Percentiles rank a stretch among this genome's conserved stretches.
Conservation (phyloP, 495 filamentous ascomycete species). For the Aspergillus avenaceus region DNA sequence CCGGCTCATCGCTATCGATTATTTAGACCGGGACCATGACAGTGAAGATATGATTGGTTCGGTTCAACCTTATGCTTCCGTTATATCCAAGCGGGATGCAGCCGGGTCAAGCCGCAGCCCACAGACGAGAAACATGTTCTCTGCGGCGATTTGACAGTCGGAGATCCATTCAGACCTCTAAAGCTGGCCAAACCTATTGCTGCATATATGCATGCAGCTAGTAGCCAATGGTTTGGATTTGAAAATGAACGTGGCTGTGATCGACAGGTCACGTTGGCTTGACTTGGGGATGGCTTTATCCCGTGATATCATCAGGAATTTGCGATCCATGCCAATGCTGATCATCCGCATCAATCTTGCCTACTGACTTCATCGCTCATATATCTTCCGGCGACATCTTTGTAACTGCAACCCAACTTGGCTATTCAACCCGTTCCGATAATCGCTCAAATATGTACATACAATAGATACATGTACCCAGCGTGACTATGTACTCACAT, state of each 20-base stretch:
- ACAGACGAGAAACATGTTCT: background rate
- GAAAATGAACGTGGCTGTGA: background rate
- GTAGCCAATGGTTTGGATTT: background rate
- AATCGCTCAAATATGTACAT: no score
- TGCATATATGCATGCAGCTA: background rate
- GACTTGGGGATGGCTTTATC: background rate
- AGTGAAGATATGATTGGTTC: no score
- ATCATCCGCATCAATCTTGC: background rate
- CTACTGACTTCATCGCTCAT: background rate
- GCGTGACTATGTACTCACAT: background rate
- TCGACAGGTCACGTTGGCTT: background rate
- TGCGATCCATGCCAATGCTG: background rate
- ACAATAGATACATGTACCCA: no score
- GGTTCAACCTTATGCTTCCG: background rate
- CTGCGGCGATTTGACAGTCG: background rate
- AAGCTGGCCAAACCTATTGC: background rate
- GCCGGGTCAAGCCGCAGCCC: background rate
- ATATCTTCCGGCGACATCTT: background rate
- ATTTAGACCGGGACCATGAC: background rate
- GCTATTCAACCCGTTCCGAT: no score
- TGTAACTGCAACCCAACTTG: background rate
- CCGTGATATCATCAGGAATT: background rate
- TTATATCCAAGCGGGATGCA: background rate
- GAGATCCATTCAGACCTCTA: background rate
- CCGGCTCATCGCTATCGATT: background rate